phyloP scores from a whole-genome alignment of 164 flowering plant species.

The Macadamia tetraphylla region DNA sequence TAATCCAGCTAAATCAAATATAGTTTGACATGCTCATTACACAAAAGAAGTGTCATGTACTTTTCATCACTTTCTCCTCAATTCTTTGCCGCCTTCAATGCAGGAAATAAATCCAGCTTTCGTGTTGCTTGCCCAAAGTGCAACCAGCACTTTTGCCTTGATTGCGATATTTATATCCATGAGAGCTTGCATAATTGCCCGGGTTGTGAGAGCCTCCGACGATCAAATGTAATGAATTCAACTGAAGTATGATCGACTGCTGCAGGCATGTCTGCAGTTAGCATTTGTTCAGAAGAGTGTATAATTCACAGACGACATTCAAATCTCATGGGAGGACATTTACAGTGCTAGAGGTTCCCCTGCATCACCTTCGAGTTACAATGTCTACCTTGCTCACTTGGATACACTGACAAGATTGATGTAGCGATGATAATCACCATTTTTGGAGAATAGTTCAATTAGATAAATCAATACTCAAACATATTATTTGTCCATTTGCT shows the following conservation, averaged over 20 bases:
- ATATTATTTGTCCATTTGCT: no score
- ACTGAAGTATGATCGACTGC: conserved; percentile 4
- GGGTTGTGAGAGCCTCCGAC: conserved; percentile 77
- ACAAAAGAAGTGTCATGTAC: no score
- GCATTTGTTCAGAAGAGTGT: not conserved
- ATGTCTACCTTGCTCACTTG: not conserved
- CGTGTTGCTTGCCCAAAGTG: conserved; percentile 83
- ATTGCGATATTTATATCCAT: conserved; percentile 93
- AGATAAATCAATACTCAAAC: not conserved
- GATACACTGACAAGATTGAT: not conserved
- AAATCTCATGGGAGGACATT: no score
- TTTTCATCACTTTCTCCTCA: not conserved
- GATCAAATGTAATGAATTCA: conserved; percentile 23
- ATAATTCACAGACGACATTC: no score
- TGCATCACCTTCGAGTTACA: not conserved
- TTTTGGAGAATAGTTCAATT: not conserved
- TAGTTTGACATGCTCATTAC: no score
- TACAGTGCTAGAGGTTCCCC: not conserved
- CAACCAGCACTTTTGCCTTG: conserved; percentile 75
- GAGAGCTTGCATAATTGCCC: conserved; percentile 98
- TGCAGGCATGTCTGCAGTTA: no score
- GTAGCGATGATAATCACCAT: not conserved
- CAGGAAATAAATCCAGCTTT: conserved; percentile 57
- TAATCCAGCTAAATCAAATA: no score
- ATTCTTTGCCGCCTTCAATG: conserved; percentile 11